Percentiles rank a stretch among this genome's conserved stretches.
Conservation (phyloP, 345 rosid genomes). For the Citrus australasica region DNA sequence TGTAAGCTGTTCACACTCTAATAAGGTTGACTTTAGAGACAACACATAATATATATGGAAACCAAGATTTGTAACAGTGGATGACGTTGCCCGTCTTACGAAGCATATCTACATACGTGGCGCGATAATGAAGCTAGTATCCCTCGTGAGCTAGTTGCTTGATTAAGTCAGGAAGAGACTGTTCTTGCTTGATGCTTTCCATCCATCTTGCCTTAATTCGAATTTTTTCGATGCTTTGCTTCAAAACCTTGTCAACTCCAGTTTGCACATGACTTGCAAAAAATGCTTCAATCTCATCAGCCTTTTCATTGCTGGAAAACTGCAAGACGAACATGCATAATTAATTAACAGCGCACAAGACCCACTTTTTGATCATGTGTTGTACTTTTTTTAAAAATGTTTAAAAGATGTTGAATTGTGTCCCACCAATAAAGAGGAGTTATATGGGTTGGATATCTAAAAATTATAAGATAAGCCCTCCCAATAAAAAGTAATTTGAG, state of each 20-base stretch:
- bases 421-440: accelerated
- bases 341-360: background rate
- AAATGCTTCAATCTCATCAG: slow-evolving; percentile 39
- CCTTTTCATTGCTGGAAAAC: slow-evolving; percentile 42
- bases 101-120: too few species aligned
- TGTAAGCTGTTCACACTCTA: background rate
- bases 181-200: slow-evolving; percentile 37
- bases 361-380: background rate
- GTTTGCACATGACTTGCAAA: slow-evolving; percentile 13
- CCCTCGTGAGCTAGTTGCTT: slow-evolving; percentile 18
- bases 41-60: background rate
- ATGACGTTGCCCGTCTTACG: too few species aligned
- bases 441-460: too few species aligned
- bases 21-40: background rate
- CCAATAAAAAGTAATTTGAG: background rate
- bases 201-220: slow-evolving; percentile 47
- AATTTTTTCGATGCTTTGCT: slow-evolving; percentile 40
- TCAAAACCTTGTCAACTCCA: slow-evolving; percentile 33
- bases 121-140: background rate
- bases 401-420: too few species aligned
- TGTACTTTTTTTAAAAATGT: background rate
- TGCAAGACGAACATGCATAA: slow-evolving; percentile 15
- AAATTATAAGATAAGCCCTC: accelerated
- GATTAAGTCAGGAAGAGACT: slow-evolving; percentile 25
- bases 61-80: too few species aligned